Evolutionary conservation across 176 grass and related monocot genomes (phyloP).

Genomic region (Juncus effusus): DNA sequence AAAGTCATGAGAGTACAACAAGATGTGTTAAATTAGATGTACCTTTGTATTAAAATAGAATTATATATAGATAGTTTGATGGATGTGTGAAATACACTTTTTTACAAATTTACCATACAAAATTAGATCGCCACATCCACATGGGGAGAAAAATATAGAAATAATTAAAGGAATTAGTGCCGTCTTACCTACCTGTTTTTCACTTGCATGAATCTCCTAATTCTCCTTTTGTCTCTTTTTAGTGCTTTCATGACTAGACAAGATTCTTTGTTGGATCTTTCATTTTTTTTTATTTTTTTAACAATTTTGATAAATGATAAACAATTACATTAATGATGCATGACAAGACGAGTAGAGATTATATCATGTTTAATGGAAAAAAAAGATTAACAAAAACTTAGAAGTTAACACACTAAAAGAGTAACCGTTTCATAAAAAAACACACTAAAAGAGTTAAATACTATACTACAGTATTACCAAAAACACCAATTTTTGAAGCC

Average conservation of each 20-base stretch:
- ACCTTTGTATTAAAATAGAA: not conserved
- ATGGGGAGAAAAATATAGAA: constrained; percentile 7
- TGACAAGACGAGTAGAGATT: constrained; percentile 7
- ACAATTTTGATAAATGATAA: not conserved
- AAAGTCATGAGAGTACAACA: not conserved
- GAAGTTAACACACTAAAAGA: not conserved
- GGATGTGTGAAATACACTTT: constrained; percentile 3
- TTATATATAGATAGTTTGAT: constrained; percentile 1
- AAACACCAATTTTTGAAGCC: constrained; percentile 23
- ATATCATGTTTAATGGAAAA: no score
- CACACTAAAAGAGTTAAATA: not conserved
- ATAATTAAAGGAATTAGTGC: constrained; percentile 13
- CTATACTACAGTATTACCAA: not conserved
- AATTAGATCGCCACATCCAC: constrained; percentile 4
- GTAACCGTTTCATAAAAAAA: not conserved
- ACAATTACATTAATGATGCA: not conserved
- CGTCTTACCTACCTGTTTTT: constrained; percentile 16
- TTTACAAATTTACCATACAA: constrained; percentile 7
- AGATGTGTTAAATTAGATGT: not conserved
- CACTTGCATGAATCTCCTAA: constrained; percentile 13
- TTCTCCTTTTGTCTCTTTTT: constrained; percentile 4
- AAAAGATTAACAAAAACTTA: no score
- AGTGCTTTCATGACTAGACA: constrained; percentile 26
- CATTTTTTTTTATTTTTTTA: no score
- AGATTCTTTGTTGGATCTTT: constrained; percentile 27